Evolutionary conservation across 2,329 filamentous ascomycete genomes (phyloP).

Genomic region (Trichoderma arundinaceum): DNA sequence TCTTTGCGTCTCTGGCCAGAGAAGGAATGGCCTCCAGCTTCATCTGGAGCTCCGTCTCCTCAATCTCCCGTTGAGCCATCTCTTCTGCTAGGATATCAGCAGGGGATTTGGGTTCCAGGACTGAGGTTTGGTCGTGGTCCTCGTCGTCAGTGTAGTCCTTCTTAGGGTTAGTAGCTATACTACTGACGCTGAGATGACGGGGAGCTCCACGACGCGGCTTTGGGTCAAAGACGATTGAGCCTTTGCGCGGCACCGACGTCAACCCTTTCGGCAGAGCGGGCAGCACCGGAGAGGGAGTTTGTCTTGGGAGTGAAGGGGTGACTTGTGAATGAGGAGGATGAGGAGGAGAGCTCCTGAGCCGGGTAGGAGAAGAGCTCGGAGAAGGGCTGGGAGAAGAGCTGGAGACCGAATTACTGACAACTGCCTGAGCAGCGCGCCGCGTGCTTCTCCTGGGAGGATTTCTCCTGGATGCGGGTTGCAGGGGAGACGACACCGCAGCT

Average conservation of each 20-base stretch:
- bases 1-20: slow-evolving; percentile 39
- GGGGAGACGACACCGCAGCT: neutral
- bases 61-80: slow-evolving; percentile 26
- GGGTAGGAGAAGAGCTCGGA: neutral
- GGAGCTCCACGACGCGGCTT: slow-evolving; percentile 38
- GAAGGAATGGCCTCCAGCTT: slow-evolving; percentile 39
- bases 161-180: slow-evolving; percentile 34
- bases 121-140: slow-evolving; percentile 18
- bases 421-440: neutral
- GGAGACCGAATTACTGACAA: neutral
- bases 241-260: slow-evolving; percentile 23
- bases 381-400: neutral
- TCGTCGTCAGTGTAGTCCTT: slow-evolving; percentile 35
- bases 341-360: neutral
- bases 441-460: slow-evolving; percentile 5
- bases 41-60: slow-evolving; percentile 35
- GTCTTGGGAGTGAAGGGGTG: neutral
- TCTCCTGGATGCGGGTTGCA: slow-evolving; percentile 1
- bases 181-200: slow-evolving; percentile 29
- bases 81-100: neutral
- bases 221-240: slow-evolving; percentile 31
- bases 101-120: neutral
- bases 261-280: slow-evolving; percentile 2
- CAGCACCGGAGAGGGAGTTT: neutral
- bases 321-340: neutral